These are phyloP conservation scores for Neltuma alba DNA, from an alignment of 306 rosid genomes.

Conservation along the genomic window DNA sequence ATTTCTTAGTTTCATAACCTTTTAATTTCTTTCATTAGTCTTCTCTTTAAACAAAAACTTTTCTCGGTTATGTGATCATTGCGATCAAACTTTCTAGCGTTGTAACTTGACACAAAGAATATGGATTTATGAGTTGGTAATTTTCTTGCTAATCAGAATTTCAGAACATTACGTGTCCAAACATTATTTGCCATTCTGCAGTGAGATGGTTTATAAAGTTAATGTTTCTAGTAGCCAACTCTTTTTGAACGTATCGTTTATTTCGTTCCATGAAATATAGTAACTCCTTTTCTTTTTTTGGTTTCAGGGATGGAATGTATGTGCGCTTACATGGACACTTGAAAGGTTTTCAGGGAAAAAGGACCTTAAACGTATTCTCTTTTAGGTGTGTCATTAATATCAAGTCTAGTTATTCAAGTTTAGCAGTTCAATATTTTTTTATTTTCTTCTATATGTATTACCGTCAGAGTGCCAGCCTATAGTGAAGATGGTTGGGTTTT, in stretches of 20 bases:
- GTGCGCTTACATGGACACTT: slow-evolving; percentile 82
- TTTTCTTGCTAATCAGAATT: neutral
- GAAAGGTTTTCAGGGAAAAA: slow-evolving; percentile 82
- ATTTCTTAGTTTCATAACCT: neutral
- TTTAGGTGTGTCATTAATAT: neutral
- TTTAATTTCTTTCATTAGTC: neutral
- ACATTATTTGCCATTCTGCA: neutral
- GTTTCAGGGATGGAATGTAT: slow-evolving; percentile 75
- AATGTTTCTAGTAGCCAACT: slow-evolving; percentile 1
- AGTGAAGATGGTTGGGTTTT: neutral
- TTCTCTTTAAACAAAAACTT: neutral
- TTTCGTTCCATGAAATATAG: neutral
- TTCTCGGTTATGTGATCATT: neutral
- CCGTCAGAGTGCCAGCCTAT: neutral
- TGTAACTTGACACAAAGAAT: neutral
- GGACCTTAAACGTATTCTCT: slow-evolving; percentile 65
- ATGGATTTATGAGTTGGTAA: neutral
- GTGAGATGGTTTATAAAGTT: slow-evolving; percentile 2
- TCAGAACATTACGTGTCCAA: neutral
- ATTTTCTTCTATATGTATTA: slow-evolving; percentile 11
- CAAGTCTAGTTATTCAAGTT: slow-evolving; percentile 15
- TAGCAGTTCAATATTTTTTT: slow-evolving; percentile 24
- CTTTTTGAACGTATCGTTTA: neutral
- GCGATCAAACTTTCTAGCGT: neutral
- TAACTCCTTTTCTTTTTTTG: slow-evolving; percentile 4